Percentiles rank a stretch among this genome's conserved stretches.
phyloP scores from a whole-genome alignment of 129 eudicot genomes.

The Chrysanthemum makinoi region DNA sequence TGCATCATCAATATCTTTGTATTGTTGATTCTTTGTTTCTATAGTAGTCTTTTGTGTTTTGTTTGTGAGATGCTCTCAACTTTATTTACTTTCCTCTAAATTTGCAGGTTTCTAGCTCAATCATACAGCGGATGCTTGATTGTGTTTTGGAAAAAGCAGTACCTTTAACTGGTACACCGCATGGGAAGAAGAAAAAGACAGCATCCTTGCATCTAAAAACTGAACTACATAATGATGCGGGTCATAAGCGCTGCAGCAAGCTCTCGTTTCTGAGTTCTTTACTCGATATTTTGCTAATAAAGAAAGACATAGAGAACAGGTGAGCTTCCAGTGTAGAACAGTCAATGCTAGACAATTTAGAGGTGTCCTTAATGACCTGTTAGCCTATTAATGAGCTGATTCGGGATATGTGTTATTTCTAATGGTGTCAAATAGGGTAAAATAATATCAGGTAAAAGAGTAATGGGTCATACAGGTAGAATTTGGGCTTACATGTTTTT shows the following conservation, averaged over 20 bases:
- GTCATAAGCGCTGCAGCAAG: constrained; percentile 37
- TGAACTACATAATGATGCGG: constrained; percentile 25
- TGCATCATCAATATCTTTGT: no score
- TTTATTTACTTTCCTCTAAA: not conserved
- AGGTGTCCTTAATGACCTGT: not conserved
- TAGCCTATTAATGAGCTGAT: not conserved
- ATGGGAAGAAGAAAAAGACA: constrained; percentile 60
- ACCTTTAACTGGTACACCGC: constrained; percentile 21
- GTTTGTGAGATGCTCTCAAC: not conserved
- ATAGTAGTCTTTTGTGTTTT: not conserved
- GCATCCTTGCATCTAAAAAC: constrained; percentile 27
- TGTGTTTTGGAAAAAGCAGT: constrained; percentile 34
- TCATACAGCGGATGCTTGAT: constrained; percentile 51
- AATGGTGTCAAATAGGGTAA: not conserved
- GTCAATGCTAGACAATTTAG: not conserved
- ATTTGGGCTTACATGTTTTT: not conserved
- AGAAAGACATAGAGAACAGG: constrained; percentile 84
- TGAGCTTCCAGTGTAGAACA: constrained; percentile 16
- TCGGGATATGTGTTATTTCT: not conserved
- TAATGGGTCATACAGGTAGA: not conserved
- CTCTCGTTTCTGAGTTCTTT: constrained; percentile 59
- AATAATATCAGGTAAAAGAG: not conserved
- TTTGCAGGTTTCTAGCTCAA: constrained; percentile 49
- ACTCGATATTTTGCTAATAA: constrained; percentile 69
- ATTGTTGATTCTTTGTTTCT: no score